Conservation (phyloP, 495 filamentous ascomycete species). For the Cenococcum geophilum region DNA sequence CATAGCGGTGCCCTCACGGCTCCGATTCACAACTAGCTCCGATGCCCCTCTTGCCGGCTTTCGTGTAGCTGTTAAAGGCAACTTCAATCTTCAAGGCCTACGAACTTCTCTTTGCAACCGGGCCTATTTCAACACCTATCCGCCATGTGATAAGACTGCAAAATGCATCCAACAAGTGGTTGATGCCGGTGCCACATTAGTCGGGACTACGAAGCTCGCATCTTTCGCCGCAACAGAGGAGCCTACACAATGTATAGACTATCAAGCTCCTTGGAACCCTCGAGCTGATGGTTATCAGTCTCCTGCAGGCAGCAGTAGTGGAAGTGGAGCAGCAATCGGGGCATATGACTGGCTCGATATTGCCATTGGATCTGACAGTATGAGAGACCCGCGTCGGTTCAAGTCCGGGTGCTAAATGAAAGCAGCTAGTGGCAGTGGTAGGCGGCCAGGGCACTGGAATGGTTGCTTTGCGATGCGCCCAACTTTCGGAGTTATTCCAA, state of each 20-base stretch:
- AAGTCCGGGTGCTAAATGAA: background rate
- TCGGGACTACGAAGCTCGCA: constrained; percentile 8
- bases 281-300: constrained; percentile 13
- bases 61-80: constrained; percentile 10
- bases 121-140: constrained; percentile 6
- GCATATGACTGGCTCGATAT: constrained; percentile 12
- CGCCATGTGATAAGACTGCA: background rate
- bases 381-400: background rate
- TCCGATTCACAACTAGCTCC: background rate
- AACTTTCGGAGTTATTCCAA: constrained; percentile 12
- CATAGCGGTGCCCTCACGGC: background rate
- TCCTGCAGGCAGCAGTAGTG: constrained; percentile 12
- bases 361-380: constrained; percentile 17
- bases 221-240: constrained; percentile 19
- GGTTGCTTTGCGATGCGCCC: constrained; percentile 32
- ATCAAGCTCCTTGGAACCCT: constrained; percentile 12
- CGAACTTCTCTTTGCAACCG: constrained; percentile 6
- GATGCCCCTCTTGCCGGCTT: background rate
- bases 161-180: background rate
- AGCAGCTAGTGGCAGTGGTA: constrained; percentile 14
- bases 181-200: background rate
- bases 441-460: constrained; percentile 26
- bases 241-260: constrained; percentile 30
- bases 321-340: constrained; percentile 6
- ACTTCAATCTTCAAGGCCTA: constrained; percentile 2